Conservation (phyloP, 1,139 yeast species). For the Pichia sp. region DNA sequence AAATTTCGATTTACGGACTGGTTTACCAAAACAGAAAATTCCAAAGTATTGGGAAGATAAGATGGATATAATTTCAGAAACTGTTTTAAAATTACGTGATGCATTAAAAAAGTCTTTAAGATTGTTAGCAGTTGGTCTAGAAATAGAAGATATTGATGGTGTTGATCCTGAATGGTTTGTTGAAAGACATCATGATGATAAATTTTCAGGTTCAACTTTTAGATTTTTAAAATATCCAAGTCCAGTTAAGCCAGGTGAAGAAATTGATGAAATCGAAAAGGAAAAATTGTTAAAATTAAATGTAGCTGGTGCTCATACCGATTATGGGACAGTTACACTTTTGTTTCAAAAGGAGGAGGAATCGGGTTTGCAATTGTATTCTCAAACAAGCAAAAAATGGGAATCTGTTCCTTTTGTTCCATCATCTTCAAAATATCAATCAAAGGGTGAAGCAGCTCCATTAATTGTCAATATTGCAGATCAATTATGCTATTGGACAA, state of each 20-base stretch:
- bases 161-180: slow-evolving; percentile 40
- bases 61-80: slow-evolving; percentile 27
- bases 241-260: slow-evolving; percentile 33
- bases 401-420: slow-evolving; percentile 46
- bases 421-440: slow-evolving; percentile 29
- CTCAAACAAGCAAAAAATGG: slow-evolving; percentile 45
- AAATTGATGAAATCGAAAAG: slow-evolving; percentile 34
- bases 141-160: slow-evolving; percentile 38
- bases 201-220: slow-evolving; percentile 44
- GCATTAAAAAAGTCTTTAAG: slow-evolving; percentile 37
- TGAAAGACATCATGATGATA: slow-evolving; percentile 37
- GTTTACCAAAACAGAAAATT: slow-evolving; percentile 33
- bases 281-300: slow-evolving; percentile 18
- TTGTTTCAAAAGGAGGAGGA: slow-evolving; percentile 35
- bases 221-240: slow-evolving; percentile 50
- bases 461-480: slow-evolving; percentile 52
- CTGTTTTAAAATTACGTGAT: slow-evolving; percentile 37
- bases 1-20: slow-evolving; percentile 36
- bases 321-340: slow-evolving; percentile 50
- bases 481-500: slow-evolving; percentile 53
- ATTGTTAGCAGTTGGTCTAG: slow-evolving; percentile 43
- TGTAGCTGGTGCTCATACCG: slow-evolving; percentile 57
- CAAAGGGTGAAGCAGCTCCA: slow-evolving; percentile 39
- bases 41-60: slow-evolving; percentile 39
- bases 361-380: slow-evolving; percentile 48